Percentiles rank a stretch among this genome's conserved stretches.
Conservation (phyloP, 805 yeast genomes). For the Candida saitoana region DNA sequence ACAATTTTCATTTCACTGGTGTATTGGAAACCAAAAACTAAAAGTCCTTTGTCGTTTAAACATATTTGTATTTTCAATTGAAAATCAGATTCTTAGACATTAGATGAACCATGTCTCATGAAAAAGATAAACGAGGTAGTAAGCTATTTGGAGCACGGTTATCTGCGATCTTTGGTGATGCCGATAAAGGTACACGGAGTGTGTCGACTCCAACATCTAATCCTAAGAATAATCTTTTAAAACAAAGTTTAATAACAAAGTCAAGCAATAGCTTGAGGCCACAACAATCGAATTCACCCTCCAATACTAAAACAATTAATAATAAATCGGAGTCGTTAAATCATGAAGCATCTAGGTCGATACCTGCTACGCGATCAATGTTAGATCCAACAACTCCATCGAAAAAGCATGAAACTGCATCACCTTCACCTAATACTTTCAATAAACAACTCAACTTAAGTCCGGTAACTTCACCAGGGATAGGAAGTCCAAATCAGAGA, state of each 20-base stretch:
- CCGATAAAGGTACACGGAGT: conserved; percentile 1
- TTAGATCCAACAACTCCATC: conserved; percentile 1
- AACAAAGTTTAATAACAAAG: conserved; percentile 2
- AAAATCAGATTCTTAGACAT: neutral
- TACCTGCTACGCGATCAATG: neutral
- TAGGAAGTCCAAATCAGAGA: neutral
- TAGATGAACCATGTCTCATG: conserved; percentile 1
- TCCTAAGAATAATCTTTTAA: conserved; percentile 3
- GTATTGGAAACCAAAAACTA: no score
- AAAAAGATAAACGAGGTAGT: conserved; percentile 3
- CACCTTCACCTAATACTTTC: neutral
- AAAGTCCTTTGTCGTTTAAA: neutral
- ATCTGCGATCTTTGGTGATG: conserved; percentile 3
- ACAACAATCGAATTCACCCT: neutral
- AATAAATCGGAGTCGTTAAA: neutral
- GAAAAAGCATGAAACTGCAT: neutral
- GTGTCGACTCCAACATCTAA: neutral
- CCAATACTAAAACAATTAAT: neutral
- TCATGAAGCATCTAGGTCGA: neutral
- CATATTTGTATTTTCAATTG: neutral
- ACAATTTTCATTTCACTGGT: neutral
- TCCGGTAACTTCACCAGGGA: neutral
- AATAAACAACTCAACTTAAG: neutral
- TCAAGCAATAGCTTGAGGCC: neutral
- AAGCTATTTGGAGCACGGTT: conserved; percentile 2